Base-by-base conservation (phyloP, 345 rosid species). In the Rhizophora apiculata region DNA sequence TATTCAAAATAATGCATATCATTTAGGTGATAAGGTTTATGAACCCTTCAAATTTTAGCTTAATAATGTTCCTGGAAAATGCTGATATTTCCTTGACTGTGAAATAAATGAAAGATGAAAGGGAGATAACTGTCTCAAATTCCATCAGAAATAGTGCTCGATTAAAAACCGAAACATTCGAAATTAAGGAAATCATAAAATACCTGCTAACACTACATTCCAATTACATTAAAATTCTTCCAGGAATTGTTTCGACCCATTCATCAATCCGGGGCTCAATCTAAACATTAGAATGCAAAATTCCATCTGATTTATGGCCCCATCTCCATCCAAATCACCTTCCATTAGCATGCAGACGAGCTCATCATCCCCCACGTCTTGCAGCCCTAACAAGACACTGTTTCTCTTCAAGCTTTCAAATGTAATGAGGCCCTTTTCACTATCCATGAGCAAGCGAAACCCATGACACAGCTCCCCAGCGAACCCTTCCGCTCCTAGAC, bases 271-370 rank as follows among this genome's bases (percentile, higher is more conserved):
- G 6, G 92, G 89, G 62, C 89, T 87, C 75, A 87, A 64, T 74
- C 86, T 83, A 39, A 85, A 74, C 92, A 87, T 87, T 55, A 87
- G 86, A 63, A 87, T 74, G 48, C 92, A 87, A 62, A 87, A 87
- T 70, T 87, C 92, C 83, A 85, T 70, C 77, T 82, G 92, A 68
- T 78, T 84, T 20, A 87, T 78, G 27, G 85, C 88, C 0, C 92
- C 92, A 68, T 87, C 92, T 6, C 92, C 89, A 52, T 87, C 92
- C 70, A 84, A 63, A 69, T 87, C 92, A 18, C 88, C 92, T 64
- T 85, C 89, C 30, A 76, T 81, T 69, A 87, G 48, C 92, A 87
- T 87, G 83, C 85, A 80, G n/a, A 74, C 63, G 6, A 87, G 69
- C 73, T 87, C 89, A 13, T 87, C 92, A 51, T 87, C 89, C 56